Evolutionary conservation across 805 yeast genomes (phyloP).

Genomic region (Myxozyma lipomycoides): DNA sequence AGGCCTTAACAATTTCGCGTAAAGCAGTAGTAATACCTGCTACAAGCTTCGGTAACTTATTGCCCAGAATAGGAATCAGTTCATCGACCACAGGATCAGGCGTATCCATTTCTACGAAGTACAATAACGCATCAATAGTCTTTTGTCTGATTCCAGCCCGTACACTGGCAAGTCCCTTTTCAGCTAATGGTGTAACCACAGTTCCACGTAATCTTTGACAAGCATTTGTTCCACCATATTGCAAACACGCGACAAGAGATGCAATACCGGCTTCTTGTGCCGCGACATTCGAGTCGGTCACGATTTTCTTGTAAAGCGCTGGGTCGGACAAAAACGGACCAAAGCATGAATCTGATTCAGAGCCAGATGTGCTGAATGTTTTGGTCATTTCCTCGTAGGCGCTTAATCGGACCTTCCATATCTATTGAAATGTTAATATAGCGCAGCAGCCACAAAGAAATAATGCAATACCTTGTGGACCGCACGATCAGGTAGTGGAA

Average conservation of each 20-base stretch:
- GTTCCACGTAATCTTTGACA: conserved; percentile 41
- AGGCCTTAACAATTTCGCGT: conserved; percentile 50
- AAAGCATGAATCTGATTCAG: too few relatives aligned
- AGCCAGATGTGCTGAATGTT: too few relatives aligned
- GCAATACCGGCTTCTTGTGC: conserved; percentile 81
- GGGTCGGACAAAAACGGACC: too few relatives aligned
- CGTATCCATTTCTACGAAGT: conserved; percentile 60
- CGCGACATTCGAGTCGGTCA: conserved; percentile 78
- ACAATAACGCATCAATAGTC: conserved; percentile 57
- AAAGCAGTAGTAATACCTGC: conserved; percentile 61
- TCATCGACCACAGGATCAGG: conserved; percentile 66
- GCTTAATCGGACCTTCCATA: conserved; percentile 80
- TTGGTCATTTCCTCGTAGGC: conserved; percentile 69
- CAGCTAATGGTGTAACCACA: conserved; percentile 51
- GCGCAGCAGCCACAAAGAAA: not conserved
- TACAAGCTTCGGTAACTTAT: conserved; percentile 73
- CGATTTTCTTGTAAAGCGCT: conserved; percentile 54
- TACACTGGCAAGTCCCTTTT: conserved; percentile 74
- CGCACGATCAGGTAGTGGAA: conserved; percentile 65
- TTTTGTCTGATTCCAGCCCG: conserved; percentile 70
- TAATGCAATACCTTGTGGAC: conserved; percentile 51
- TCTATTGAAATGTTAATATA: conserved; percentile 27
- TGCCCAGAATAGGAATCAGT: conserved; percentile 56
- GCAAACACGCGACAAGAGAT: conserved; percentile 52
- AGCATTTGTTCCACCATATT: conserved; percentile 50